These are phyloP conservation scores for Aspergillus amoenus DNA, from an alignment of 2,329 filamentous ascomycete species.

Conservation along the genomic window DNA sequence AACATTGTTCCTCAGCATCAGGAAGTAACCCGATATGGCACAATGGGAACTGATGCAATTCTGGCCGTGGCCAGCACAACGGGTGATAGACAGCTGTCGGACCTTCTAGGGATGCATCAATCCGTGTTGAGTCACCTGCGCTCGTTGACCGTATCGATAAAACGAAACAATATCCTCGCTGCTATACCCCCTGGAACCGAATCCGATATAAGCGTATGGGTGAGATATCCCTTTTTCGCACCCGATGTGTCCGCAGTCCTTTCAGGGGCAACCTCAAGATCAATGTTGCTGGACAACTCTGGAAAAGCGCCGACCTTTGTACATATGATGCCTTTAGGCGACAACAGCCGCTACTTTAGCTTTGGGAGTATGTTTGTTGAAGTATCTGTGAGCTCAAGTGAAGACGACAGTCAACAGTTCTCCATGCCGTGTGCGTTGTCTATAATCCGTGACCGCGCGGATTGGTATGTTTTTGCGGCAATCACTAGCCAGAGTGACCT, in stretches of 20 bases:
- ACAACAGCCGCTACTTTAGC: conserved; percentile 71
- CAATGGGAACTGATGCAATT: conserved; percentile 40
- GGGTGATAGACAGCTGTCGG: conserved; percentile 46
- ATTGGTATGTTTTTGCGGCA: conserved; percentile 69
- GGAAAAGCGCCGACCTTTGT: conserved; percentile 53
- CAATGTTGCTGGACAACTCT: conserved; percentile 48
- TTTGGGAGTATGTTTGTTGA: conserved; percentile 77
- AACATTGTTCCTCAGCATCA: conserved; percentile 40
- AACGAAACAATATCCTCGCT: conserved; percentile 75
- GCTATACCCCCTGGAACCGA: conserved; percentile 59
- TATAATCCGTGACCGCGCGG: conserved; percentile 67
- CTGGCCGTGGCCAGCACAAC: conserved; percentile 44
- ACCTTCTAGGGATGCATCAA: conserved; percentile 52
- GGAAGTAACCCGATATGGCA: conserved; percentile 41
- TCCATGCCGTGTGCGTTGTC: conserved; percentile 74
- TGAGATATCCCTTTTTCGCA: conserved; percentile 71
- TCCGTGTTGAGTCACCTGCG: conserved; percentile 64
- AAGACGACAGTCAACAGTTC: conserved; percentile 67
- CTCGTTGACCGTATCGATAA: conserved; percentile 78
- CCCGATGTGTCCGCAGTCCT: conserved; percentile 71
- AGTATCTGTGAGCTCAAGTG: conserved; percentile 67
- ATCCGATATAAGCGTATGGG: conserved; percentile 76
- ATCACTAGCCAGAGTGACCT: conserved; percentile 78
- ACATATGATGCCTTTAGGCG: conserved; percentile 73
- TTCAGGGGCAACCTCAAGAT: conserved; percentile 54